Base-by-base conservation (phyloP, 306 rosid species). In the Cicer bijugum region DNA sequence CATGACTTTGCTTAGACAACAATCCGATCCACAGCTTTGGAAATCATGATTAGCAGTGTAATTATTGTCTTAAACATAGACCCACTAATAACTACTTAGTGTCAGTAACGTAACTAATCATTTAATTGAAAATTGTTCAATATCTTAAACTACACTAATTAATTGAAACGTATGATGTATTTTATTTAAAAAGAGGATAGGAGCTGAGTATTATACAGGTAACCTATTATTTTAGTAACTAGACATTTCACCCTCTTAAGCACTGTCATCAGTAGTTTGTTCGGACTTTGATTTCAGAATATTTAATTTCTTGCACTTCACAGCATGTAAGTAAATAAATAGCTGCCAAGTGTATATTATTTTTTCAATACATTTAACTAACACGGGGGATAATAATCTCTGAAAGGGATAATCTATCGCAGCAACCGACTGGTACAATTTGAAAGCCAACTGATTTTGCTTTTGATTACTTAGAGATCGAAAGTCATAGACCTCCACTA, bases 11-110 rank as follows among this genome's bases (percentile, higher is more conserved):
- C 82, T 78, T 82, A 68, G 2, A 74, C 78, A 82, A 69, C 76
- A 82, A 73, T 77, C 77, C 76, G 77, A 73, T 77, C 77, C 57
- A 28, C 46, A 67, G 9, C 80, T 68, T 58, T 68, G 33, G 4
- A 60, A 80, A 75, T 23, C 85, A 76, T 82, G 68, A 75, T 75
- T 75, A 81, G 40, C 77, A 68, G n/a, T 70, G 43, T 55, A 76
- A 76, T 66, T 65, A 37, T 69, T 67, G 42, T 72, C 20, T 71
- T 28, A 53, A 53, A 44, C 58, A 71, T 33, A 8, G 51, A 45
- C 75, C 15, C 69, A 56, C 69, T 45, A 45, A 55, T 28, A 28
- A 28, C 35, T 28, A 28, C 35, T 28, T 28, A 28, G 35, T 28
- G 35, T 28, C 35, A 28, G 35, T 28, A 28, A 28, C 35, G 35